Base-by-base conservation (phyloP, 805 yeast genomes). In the Spathaspora hagerdaliae region DNA sequence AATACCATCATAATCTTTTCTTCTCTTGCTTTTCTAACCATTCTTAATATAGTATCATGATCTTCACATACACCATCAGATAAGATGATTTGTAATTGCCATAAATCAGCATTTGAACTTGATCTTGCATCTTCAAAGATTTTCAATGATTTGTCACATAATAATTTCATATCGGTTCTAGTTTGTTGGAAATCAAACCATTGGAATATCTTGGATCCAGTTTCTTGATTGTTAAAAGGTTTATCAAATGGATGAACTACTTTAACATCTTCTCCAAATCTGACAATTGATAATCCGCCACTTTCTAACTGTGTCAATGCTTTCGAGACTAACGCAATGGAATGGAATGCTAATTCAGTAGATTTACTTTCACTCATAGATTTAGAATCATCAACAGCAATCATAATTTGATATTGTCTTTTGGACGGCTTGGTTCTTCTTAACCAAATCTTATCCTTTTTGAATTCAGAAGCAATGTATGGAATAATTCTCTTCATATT, bases 61-160 rank as follows among this genome's bases (percentile, higher is more conserved):
- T 91, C 95, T 64, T 94, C 99, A 61, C 97, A 90, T 40, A 94
- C 88, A 67, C 99, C 99, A 69, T 94, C 99, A 1, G 97, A 89
- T 31, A 94, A 76, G 48, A 94, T 85, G 46, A 94, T 89, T 63
- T 95, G 89, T 52, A 94, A 74, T 66, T 89, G 96, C 97, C 98
- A 94, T 60, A 88, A 74, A 50, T 88, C 96, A 36, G 71, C 58
- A 52, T 64, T 67, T 10, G 71, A 65, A 0, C 72, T 59, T 4
- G 72, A 60, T 38, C 75, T 59, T 4, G 85, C 81, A 48, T 81
- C 80, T 41, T 77, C 80, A 63, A 94, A 92, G 33, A 88, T 77
- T 43, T 77, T 75, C 47, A 94, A 74, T 4, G 97, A 87, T 56
- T 80, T 78, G 24, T 74, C 68, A 45, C 92, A 84, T 42, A 95